Percentiles rank a stretch among this genome's conserved stretches.
Conservation (phyloP, 305 asterid genomes). For the Fraxinus floribunda region DNA sequence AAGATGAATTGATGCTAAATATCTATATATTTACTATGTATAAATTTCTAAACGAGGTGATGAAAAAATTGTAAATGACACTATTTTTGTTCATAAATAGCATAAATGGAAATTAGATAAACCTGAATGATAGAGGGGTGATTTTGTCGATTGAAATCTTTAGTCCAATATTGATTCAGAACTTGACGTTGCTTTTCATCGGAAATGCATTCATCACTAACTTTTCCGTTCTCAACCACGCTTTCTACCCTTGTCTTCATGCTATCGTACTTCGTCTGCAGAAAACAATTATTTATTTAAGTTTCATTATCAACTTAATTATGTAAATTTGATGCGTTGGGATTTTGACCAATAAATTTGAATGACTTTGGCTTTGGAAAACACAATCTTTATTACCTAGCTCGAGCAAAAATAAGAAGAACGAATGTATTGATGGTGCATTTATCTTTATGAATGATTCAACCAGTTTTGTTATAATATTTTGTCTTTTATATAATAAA, state of each 20-base stretch:
- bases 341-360: neutral
- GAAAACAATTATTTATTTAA: neutral
- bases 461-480: neutral
- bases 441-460: neutral
- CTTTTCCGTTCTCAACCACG: conserved; percentile 33
- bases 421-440: neutral
- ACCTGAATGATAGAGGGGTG: conserved; percentile 71
- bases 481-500: no score
- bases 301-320: neutral
- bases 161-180: conserved; percentile 40
- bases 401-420: neutral
- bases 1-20: neutral
- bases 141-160: conserved; percentile 52
- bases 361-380: neutral
- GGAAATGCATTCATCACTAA: conserved; percentile 35
- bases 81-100: neutral
- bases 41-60: no score
- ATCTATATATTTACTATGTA: no score
- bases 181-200: conserved; percentile 28
- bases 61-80: no score
- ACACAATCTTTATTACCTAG: no score
- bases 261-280: conserved; percentile 40
- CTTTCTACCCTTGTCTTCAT: conserved; percentile 44
- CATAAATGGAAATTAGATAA: neutral
- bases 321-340: neutral